Base-by-base conservation (phyloP, 257 asterid species). In the Forsythia viridissima region DNA sequence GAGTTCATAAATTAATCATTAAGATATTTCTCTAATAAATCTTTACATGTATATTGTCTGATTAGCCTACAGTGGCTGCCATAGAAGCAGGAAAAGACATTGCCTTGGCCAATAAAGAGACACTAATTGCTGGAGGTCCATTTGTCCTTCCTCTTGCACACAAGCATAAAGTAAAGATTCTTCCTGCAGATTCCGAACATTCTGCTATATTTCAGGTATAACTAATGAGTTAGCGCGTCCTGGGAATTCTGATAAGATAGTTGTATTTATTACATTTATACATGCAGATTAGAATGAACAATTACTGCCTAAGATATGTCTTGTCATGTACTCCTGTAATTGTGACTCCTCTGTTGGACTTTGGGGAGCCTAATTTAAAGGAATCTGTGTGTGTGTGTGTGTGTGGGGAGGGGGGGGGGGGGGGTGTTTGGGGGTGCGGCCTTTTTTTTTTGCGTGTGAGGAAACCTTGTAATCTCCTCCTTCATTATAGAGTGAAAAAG, bases 101-200 rank as follows among this genome's bases (percentile, higher is more conserved):
- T 16, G 98, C 98, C 38, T 90, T 96, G 92, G 99, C 99, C 55
- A 96, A 96, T 79, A 96, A 96, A 76, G 99, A 96, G 89, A 93
- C 99, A 0, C 85, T 96, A 69, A 96, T 96, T 80, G 98, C 99
- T 61, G 99, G 98, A 69, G 98, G 99, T 10, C 98, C 98, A 76
- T 96, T 92, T 70, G 98, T 96, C 63, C 98, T 96, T 77, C 98
- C 99, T 79, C 98, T 96, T 83, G 99, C 99, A 6, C 92, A 85
- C 57, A 93, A 96, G 89, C 97, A 93, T 78, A 91, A 96, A 2
- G 99, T 96, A 78, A 96, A 93, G 90, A 96, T 96, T 88, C 97
- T 96, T 80, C 99, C 99, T 21, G 98, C 99, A 34, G 99, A 95
- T 90, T 95, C 98, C 2, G 99, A 96, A 75, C 99, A 96, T 86